Evolutionary conservation across 2,329 filamentous ascomycete species (phyloP).

Genomic region (Alternaria metachromatica): DNA sequence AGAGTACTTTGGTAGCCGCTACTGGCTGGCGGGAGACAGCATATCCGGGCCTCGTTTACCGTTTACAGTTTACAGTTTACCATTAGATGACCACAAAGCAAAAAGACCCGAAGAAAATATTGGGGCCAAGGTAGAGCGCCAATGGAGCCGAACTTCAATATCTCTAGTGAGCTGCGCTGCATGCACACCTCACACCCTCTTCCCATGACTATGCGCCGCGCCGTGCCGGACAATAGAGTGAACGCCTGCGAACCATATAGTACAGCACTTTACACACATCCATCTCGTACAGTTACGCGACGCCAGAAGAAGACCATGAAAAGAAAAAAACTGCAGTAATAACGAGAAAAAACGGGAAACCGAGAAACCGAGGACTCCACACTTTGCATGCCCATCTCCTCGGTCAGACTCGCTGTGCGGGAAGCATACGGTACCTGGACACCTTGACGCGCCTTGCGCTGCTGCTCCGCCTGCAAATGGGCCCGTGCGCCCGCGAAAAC

Average conservation of each 20-base stretch:
- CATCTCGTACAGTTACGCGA: background rate
- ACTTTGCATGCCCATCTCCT: background rate
- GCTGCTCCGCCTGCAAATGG: background rate
- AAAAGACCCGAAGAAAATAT: background rate
- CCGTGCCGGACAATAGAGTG: background rate
- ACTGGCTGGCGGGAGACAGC: background rate
- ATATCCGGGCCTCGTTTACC: background rate
- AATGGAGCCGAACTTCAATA: background rate
- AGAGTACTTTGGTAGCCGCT: background rate
- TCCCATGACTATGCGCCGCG: background rate
- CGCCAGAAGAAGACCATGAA: background rate
- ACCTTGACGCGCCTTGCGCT: background rate
- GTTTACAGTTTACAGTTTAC: background rate
- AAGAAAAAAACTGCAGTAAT: background rate
- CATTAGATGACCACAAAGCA: background rate
- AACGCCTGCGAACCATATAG: constrained; percentile 1
- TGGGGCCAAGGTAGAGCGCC: background rate
- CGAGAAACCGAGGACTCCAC: background rate
- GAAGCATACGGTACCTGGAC: background rate
- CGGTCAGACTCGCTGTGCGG: background rate
- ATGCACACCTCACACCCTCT: background rate
- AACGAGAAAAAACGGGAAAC: background rate
- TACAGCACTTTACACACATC: background rate
- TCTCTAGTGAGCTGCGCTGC: background rate
- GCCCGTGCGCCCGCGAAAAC: background rate